Conservation (phyloP, 257 asterid species). For the Rehmannia glutinosa region DNA sequence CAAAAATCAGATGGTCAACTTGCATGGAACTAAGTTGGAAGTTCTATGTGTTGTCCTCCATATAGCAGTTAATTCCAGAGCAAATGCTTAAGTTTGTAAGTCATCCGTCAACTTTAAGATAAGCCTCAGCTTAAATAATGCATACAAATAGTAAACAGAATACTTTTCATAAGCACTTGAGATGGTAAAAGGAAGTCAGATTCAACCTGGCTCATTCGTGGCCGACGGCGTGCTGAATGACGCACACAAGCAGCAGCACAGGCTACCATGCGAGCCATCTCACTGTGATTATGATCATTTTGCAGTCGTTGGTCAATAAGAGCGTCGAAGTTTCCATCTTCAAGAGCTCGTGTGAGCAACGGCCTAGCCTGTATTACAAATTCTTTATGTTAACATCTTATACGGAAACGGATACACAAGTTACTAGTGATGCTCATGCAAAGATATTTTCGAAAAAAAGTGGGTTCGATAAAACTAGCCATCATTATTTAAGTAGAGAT, state of each 20-base stretch:
- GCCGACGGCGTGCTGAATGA: conserved; percentile 82
- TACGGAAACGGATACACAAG: not conserved
- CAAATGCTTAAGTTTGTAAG: too few species aligned
- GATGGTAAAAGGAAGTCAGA: too few species aligned
- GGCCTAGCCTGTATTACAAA: conserved; percentile 73
- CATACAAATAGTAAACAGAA: too few species aligned
- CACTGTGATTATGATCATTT: conserved; percentile 41
- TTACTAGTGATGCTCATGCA: not conserved
- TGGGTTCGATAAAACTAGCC: too few species aligned
- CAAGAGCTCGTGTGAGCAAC: conserved; percentile 59
- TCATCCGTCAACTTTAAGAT: too few species aligned
- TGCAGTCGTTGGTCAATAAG: conserved; percentile 52
- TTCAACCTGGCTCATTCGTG: conserved; percentile 94
- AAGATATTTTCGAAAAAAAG: too few species aligned
- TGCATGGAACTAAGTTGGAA: too few species aligned
- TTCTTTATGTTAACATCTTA: not conserved
- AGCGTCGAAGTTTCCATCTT: conserved; percentile 56
- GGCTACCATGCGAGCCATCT: conserved; percentile 82
- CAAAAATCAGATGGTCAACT: too few species aligned
- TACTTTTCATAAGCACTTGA: too few species aligned
- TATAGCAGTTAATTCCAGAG: too few species aligned
- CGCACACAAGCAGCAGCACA: conserved; percentile 89
- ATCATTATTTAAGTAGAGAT: not conserved
- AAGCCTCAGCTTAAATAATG: too few species aligned
- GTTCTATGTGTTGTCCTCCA: too few species aligned